These are phyloP conservation scores for Umbelopsis sp. DNA, from an alignment of 192 early-diverging fungal genomes.

Conservation along the genomic window DNA sequence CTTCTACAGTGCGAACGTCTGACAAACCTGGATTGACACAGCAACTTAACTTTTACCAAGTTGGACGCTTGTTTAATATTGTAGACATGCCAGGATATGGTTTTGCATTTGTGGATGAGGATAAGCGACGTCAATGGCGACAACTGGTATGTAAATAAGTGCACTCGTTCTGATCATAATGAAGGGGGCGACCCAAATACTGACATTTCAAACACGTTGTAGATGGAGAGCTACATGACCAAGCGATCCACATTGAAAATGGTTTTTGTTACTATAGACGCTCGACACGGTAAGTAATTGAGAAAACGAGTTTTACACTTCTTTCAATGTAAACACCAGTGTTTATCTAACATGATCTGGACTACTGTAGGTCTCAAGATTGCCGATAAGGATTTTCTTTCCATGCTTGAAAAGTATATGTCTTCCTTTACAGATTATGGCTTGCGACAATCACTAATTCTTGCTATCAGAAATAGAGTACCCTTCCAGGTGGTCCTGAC, in stretches of 20 bases:
- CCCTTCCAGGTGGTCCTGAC: conserved; percentile 62
- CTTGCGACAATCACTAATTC: background rate
- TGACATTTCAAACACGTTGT: background rate
- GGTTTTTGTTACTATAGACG: conserved; percentile 77
- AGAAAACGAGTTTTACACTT: too few relatives aligned
- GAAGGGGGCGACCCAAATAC: too few relatives aligned
- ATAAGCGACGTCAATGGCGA: conserved; percentile 52
- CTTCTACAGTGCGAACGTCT: conserved; percentile 63
- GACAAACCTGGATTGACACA: conserved; percentile 78
- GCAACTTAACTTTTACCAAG: conserved; percentile 80
- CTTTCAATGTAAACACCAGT: too few relatives aligned
- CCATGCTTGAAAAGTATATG: conserved; percentile 49
- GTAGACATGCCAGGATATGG: conserved; percentile 87
- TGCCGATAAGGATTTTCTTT: conserved; percentile 55
- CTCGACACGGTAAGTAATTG: conserved; percentile 58
- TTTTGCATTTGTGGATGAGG: conserved; percentile 77
- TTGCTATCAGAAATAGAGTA: conserved; percentile 35
- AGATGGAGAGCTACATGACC: conserved; percentile 70
- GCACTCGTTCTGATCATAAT: background rate
- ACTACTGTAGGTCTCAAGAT: conserved; percentile 48
- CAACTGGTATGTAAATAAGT: conserved; percentile 48
- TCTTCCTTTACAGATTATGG: conserved; percentile 3
- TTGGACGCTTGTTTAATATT: conserved; percentile 60
- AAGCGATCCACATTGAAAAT: conserved; percentile 57
- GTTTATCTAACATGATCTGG: background rate